Evolutionary conservation across 1,284 basidiomycete genomes (phyloP).

Genomic region (Ustilago loliicola): DNA sequence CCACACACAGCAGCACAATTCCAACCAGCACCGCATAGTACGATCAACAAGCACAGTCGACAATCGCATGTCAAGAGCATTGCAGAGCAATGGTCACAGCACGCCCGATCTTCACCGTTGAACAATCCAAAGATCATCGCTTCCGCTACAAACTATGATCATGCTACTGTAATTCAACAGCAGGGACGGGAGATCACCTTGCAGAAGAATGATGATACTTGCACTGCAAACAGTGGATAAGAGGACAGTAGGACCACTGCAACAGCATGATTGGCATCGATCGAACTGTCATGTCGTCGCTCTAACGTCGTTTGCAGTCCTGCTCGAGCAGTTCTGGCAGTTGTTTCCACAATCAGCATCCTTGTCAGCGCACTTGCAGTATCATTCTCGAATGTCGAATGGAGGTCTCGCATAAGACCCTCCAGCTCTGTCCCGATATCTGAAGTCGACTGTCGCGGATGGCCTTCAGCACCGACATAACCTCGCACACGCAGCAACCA

Average conservation of each 20-base stretch:
- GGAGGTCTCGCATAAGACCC: neutral
- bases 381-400: neutral
- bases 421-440: neutral
- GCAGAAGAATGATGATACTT: too few relatives aligned
- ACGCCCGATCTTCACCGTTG: neutral
- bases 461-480: neutral
- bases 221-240: too few relatives aligned
- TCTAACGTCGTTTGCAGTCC: too few relatives aligned
- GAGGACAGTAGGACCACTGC: too few relatives aligned
- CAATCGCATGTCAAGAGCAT: neutral
- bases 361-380: neutral
- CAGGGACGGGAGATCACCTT: too few relatives aligned
- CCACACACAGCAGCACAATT: neutral
- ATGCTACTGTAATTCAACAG: too few relatives aligned
- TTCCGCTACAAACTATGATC: too few relatives aligned
- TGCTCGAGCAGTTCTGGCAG: too few relatives aligned
- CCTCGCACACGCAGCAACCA: neutral
- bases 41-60: neutral
- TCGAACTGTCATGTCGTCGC: too few relatives aligned
- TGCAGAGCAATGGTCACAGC: neutral
- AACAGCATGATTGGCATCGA: too few relatives aligned
- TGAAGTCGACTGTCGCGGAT: neutral
- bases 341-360: neutral
- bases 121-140: neutral
- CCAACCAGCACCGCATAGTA: neutral